Base-by-base conservation (phyloP, 2,329 filamentous ascomycete species). In the Clonostachys sp. region DNA sequence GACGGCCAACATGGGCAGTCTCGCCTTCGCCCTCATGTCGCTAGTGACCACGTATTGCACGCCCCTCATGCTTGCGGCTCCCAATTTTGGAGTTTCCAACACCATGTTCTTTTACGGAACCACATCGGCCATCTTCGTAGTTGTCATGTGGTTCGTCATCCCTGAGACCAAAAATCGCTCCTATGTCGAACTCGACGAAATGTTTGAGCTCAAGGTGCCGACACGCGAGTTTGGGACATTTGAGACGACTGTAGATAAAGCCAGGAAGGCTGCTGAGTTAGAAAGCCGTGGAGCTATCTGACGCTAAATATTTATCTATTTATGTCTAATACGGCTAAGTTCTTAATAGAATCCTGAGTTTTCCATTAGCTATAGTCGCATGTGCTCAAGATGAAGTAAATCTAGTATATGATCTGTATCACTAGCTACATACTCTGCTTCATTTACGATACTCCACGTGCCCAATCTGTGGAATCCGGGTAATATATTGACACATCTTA, bases 141-240 rank as follows among this genome's bases (percentile, higher is more conserved):
- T 41, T n/a, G 18, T 39, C 10, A 17, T 33, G 14, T 48, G 18
- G 13, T 39, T 48, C 16, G 34, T 33, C 20, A 35, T 75, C 10
- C 73, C 73, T 20, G 76, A 79, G 57, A 74, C 75, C 0, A 71
- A 70, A 45, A 72, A 67, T 40, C 57, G 63, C 34, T 63, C 62
- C 7, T 66, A 63, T 47, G 65, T 59, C 13, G 60, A 68, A 47
- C 49, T 68, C 33, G 64, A 68, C 42, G 35, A 64, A 42, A 57
- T 68, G 7, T 67, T 67, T 42, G 59, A 64, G 47, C 52, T 57
- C 44, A 48, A 50, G 12, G 54, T 64, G 6, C 46, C 62, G 12
- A 62, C 65, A 12, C 58, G 64, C 48, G 59, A 60, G 44, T 67
- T 67, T 48, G 12, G 2, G 14, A 12, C 36, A n/a, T 39, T n/a